Percentiles rank a stretch among this genome's conserved stretches.
Conservation (phyloP, 805 yeast genomes). For the Torulaspora indica region DNA sequence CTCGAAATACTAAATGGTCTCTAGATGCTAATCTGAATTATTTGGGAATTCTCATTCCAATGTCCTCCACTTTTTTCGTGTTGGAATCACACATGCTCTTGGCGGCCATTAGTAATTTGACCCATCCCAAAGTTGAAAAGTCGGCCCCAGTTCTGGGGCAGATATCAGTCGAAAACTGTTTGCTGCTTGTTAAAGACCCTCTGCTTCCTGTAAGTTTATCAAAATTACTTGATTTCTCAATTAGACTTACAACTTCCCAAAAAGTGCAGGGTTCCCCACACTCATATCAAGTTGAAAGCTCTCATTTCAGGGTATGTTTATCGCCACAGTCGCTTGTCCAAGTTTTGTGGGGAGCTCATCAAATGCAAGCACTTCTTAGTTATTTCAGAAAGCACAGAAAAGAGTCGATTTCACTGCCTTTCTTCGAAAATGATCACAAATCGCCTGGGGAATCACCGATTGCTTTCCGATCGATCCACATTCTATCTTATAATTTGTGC, state of each 20-base stretch:
- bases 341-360: slow-evolving; percentile 34
- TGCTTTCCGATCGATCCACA: slow-evolving; percentile 49
- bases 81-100: slow-evolving; percentile 27
- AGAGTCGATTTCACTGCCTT: slow-evolving; percentile 3
- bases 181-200: slow-evolving; percentile 30
- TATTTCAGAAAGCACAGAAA: slow-evolving; percentile 22
- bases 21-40: slow-evolving; percentile 25
- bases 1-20: slow-evolving; percentile 16
- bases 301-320: slow-evolving; percentile 53
- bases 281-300: slow-evolving; percentile 54
- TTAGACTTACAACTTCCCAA: slow-evolving; percentile 41
- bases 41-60: slow-evolving; percentile 30
- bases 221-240: slow-evolving; percentile 44
- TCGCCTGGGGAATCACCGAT: slow-evolving; percentile 14
- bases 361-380: slow-evolving; percentile 13
- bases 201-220: slow-evolving; percentile 38
- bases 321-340: slow-evolving; percentile 48
- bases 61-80: slow-evolving; percentile 28
- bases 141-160: slow-evolving; percentile 23
- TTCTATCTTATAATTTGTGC: slow-evolving; percentile 61
- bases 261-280: slow-evolving; percentile 33
- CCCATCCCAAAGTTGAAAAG: slow-evolving; percentile 1
- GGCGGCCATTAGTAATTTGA: slow-evolving; percentile 19
- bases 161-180: slow-evolving; percentile 29
- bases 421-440: neutral